Base-by-base conservation (phyloP, 805 yeast species). In the Nakazawaea siamensis region DNA sequence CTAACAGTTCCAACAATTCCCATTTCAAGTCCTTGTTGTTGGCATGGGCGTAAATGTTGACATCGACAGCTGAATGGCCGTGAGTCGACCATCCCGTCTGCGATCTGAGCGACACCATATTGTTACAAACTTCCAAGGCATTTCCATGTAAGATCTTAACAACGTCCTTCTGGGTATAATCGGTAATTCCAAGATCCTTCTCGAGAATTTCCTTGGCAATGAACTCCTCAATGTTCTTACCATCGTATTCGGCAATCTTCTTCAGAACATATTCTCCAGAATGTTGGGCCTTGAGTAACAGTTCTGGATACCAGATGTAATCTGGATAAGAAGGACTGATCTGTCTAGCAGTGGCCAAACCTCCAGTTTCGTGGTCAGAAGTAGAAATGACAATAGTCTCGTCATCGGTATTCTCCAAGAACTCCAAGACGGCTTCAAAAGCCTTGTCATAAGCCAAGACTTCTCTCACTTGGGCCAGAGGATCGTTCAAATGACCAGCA, bases 331-430 rank as follows among this genome's bases (percentile, higher is more conserved):
- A 52, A 3, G 65, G 54, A 4, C 75, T 51, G 25, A 82, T 56
- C 62, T 88, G 96, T 58, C 88, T 74, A 0, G 95, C 86, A 30
- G 84, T 72, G n/a, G 82, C 81, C 43, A 88, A 66, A 0, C 97
- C 97, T 43, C 97, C 97, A 18, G 97, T 88, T 55, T 88, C 97
- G 62, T 88, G 97, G 55, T 88, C 97, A 17, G 94, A 80, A 2
- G 95, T 86, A 18, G 90, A 76, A 27, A 88, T 64, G 27, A 85
- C 70, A 29, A 81, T 64, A 3, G 95, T 85, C 46, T 86, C 95
- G 10, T 71, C 76, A 33, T 81, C 85, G 2, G 81, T 50, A 7
- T 65, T 52, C 45, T 80, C 76, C 25, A 80, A 83, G 53, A 75
- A 86, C 27, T 82, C 74, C 35, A 73, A 57, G 2, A 80, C 95